Conservation (phyloP, 164 flowering plant species). For the Pachysandra terminalis region DNA sequence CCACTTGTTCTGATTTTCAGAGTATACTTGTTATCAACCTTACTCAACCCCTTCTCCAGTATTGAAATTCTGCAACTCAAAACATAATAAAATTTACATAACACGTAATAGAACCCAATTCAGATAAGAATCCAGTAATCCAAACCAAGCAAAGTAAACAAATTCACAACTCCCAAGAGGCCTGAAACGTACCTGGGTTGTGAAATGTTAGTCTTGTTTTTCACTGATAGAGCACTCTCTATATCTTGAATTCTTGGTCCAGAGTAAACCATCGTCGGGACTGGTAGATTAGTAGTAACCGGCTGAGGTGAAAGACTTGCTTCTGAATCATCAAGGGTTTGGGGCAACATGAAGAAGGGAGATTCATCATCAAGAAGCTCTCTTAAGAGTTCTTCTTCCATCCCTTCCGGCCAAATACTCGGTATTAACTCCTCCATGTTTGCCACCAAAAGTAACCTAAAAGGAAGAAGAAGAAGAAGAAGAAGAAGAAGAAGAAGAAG, state of each 20-base stretch:
- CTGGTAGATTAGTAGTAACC: conserved; percentile 8
- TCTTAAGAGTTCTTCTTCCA: conserved; percentile 40
- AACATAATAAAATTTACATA: neutral
- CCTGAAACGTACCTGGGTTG: conserved; percentile 34
- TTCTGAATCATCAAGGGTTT: conserved; percentile 13
- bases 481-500: conserved; percentile 2
- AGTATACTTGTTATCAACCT: conserved; percentile 67
- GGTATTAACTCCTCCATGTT: conserved; percentile 31
- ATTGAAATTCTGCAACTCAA: conserved; percentile 31
- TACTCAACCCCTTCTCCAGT: conserved; percentile 40
- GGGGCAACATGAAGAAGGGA: conserved; percentile 39
- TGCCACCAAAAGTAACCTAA: neutral
- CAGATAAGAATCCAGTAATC: neutral
- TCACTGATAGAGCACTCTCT: conserved; percentile 38
- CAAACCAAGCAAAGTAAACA: neutral
- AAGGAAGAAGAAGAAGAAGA: too few relatives aligned
- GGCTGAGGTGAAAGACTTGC: conserved; percentile 11
- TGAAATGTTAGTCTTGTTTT: conserved; percentile 13
- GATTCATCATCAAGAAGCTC: conserved; percentile 61
- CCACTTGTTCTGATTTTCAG: conserved; percentile 62
- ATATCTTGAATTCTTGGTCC: conserved; percentile 60
- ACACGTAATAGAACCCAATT: neutral
- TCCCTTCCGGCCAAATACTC: conserved; percentile 28
- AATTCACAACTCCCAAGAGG: neutral
- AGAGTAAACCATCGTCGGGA: conserved; percentile 35